A percentile compares a stretch with the other conserved stretches of the same genome.
These are phyloP conservation scores for Aspergillus sojae DNA, from an alignment of 2,329 filamentous ascomycete genomes.

Conservation along the genomic window DNA sequence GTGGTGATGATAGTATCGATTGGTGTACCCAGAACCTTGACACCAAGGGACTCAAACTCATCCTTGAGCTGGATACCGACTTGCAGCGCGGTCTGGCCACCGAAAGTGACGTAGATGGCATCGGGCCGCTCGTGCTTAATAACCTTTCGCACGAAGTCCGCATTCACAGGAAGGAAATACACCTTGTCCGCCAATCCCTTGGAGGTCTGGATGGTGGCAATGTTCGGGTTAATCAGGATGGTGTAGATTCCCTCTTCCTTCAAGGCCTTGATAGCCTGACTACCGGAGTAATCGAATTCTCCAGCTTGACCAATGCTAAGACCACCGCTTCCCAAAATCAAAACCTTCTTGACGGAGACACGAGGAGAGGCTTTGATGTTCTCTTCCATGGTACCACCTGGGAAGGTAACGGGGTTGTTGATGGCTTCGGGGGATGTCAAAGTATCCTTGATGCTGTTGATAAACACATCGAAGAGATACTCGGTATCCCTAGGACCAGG, in stretches of 20 bases:
- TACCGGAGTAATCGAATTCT: slow-evolving; percentile 98
- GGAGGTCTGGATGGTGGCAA: slow-evolving; percentile 97
- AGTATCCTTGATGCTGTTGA: slow-evolving; percentile 76
- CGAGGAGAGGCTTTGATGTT: slow-evolving; percentile 76
- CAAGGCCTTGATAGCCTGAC: slow-evolving; percentile 95
- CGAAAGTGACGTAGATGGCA: slow-evolving; percentile 96
- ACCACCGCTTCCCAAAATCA: slow-evolving; percentile 91
- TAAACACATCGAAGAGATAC: slow-evolving; percentile 95
- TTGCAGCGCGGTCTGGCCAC: slow-evolving; percentile 93
- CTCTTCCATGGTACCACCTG: slow-evolving; percentile 78
- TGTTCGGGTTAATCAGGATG: slow-evolving; percentile 97
- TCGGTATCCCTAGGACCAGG: slow-evolving; percentile 95
- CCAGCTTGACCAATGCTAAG: slow-evolving; percentile 96
- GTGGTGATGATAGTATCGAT: slow-evolving; percentile 99
- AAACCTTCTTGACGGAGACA: slow-evolving; percentile 88
- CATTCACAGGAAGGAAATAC: slow-evolving; percentile 95
- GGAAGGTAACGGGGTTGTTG: slow-evolving; percentile 76
- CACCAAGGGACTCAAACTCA: slow-evolving; percentile 88
- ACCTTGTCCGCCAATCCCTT: slow-evolving; percentile 98
- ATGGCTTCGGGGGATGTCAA: slow-evolving; percentile 69
- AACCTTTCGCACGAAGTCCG: slow-evolving; percentile 96
- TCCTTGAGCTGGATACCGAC: slow-evolving; percentile 98
- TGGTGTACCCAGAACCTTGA: slow-evolving; percentile 91
- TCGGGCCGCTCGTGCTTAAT: slow-evolving; percentile 93
- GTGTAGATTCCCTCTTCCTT: slow-evolving; percentile 99